These are phyloP conservation scores for Elsinoe necatrix DNA, from an alignment of 2,329 filamentous ascomycete genomes.

Conservation along the genomic window DNA sequence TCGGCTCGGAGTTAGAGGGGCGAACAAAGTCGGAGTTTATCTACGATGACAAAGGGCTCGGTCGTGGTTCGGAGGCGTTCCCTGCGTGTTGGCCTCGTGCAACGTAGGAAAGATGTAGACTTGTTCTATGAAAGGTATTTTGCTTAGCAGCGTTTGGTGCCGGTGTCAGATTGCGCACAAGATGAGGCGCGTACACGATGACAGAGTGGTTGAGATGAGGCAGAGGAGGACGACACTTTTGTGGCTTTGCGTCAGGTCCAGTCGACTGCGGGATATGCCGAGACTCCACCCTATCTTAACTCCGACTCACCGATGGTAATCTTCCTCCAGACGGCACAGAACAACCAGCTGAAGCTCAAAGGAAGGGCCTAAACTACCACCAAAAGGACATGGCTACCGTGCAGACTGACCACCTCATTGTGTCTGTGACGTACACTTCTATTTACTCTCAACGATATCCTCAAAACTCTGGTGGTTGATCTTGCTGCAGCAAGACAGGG, in stretches of 20 bases:
- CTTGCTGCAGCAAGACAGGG: not conserved
- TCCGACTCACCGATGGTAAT: not conserved
- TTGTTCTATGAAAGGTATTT: not conserved
- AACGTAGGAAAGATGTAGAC: not conserved
- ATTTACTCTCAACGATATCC: not conserved
- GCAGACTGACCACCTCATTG: not conserved
- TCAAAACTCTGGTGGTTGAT: not conserved
- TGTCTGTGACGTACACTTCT: not conserved
- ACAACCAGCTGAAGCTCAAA: constrained; percentile 6
- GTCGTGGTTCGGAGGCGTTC: not conserved
- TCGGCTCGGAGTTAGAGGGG: not conserved
- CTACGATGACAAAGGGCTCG: not conserved
- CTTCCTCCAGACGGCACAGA: not conserved
- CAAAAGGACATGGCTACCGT: not conserved
- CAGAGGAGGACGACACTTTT: not conserved
- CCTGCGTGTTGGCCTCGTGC: not conserved
- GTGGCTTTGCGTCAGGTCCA: constrained; percentile 8
- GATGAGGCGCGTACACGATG: not conserved
- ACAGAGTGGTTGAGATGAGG: not conserved
- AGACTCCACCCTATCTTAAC: constrained; percentile 5
- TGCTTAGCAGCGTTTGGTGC: not conserved
- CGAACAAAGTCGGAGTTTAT: not conserved
- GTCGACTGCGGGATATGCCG: not conserved
- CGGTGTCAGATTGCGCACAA: not conserved
- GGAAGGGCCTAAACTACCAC: not conserved